Percentiles rank a stretch among this genome's conserved stretches.
Evolutionary conservation across 1,139 yeast species (phyloP).

Genomic region (Candida sanyaensis): DNA sequence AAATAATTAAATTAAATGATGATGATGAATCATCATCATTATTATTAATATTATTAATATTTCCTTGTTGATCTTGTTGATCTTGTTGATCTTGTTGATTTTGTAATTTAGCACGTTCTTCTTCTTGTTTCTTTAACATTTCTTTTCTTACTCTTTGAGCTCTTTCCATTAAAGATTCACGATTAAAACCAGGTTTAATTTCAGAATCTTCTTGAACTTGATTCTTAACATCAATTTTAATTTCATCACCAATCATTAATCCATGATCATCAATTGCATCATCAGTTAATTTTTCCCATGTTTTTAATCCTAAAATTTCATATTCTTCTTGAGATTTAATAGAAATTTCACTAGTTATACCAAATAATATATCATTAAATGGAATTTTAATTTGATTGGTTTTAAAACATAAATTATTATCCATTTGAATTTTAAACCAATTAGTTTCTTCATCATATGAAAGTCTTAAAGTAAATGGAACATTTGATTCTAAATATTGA

Average conservation of each 20-base stretch:
- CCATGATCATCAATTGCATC: conserved; percentile 64
- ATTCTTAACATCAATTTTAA: conserved; percentile 25
- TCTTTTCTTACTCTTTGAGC: conserved; percentile 28
- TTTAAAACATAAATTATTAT: conserved; percentile 69
- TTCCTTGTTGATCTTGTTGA: not conserved
- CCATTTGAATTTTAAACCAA: conserved; percentile 63
- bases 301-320: conserved; percentile 58
- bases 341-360: conserved; percentile 48
- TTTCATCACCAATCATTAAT: conserved; percentile 46
- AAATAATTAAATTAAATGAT: not conserved
- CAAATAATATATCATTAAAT: conserved; percentile 39
- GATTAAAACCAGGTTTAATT: conserved; percentile 16
- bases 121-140: conserved; percentile 13
- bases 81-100: not conserved
- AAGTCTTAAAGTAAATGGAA: conserved; percentile 67
- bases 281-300: conserved; percentile 52
- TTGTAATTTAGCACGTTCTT: conserved; percentile 7
- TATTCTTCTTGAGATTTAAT: conserved; percentile 52
- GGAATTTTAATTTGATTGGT: conserved; percentile 54
- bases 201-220: conserved; percentile 14
- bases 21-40: too few species aligned
- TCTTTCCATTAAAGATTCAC: conserved; percentile 44
- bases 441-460: conserved; percentile 44
- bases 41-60: too few species aligned
- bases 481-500: conserved; percentile 64